Percentiles rank a stretch among this genome's conserved stretches.
phyloP scores from a whole-genome alignment of 805 yeast species.

The Maudiozyma serrabonitensis region DNA sequence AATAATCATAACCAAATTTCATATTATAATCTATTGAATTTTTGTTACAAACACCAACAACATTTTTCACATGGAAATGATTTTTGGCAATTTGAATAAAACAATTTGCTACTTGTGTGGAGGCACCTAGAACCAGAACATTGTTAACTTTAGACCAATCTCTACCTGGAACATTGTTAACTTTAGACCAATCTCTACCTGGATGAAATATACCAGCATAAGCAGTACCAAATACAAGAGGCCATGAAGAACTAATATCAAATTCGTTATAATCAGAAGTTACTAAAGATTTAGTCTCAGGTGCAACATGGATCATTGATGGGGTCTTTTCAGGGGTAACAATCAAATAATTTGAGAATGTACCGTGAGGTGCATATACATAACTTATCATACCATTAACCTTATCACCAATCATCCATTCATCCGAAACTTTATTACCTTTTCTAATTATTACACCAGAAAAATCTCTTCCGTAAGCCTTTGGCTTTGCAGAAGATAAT shows the following conservation, averaged over 20 bases:
- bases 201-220: constrained; percentile 28
- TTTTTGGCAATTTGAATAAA: constrained; percentile 49
- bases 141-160: constrained; percentile 33
- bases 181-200: constrained; percentile 28
- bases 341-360: constrained; percentile 15
- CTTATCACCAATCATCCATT: background rate
- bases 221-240: constrained; percentile 60
- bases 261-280: constrained; percentile 21
- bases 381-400: background rate
- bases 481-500: constrained; percentile 6
- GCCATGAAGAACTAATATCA: constrained; percentile 41
- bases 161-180: constrained; percentile 35
- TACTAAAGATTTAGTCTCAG: constrained; percentile 27
- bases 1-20: constrained; percentile 47
- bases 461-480: constrained; percentile 23
- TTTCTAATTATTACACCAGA: constrained; percentile 21
- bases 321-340: constrained; percentile 26
- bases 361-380: constrained; percentile 20
- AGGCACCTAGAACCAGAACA: constrained; percentile 63
- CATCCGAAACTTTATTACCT: constrained; percentile 11
- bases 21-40: constrained; percentile 36
- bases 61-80: constrained; percentile 35
- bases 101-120: constrained; percentile 56
- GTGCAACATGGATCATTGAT: constrained; percentile 20
- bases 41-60: constrained; percentile 50